Conservation (phyloP, 2,329 filamentous ascomycete species). For the Scleromitrula shiraiana region DNA sequence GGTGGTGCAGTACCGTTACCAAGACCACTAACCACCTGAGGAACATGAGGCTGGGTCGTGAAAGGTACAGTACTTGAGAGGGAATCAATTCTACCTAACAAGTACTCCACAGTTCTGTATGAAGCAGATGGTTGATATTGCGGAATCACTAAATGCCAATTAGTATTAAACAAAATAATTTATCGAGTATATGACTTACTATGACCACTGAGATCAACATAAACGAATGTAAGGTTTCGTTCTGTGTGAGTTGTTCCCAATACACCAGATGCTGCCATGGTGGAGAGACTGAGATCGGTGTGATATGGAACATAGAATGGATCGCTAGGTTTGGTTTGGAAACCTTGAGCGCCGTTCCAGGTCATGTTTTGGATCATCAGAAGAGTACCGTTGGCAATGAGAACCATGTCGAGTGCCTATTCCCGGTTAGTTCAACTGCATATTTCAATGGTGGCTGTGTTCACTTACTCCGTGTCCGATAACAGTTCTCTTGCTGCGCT, state of each 20-base stretch:
- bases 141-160: slow-evolving; percentile 33
- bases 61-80: slow-evolving; percentile 38
- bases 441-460: slow-evolving; percentile 30
- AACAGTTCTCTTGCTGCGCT: slow-evolving; percentile 63
- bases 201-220: slow-evolving; percentile 45
- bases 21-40: background rate
- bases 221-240: slow-evolving; percentile 55
- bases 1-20: background rate
- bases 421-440: slow-evolving; percentile 21
- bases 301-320: slow-evolving; percentile 41
- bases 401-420: slow-evolving; percentile 39
- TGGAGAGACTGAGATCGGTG: slow-evolving; percentile 58
- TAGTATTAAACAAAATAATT: background rate
- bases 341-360: slow-evolving; percentile 54
- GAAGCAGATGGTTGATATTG: slow-evolving; percentile 62
- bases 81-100: slow-evolving; percentile 61
- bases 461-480: slow-evolving; percentile 56
- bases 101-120: slow-evolving; percentile 66
- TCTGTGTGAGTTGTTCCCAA: slow-evolving; percentile 66
- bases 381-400: slow-evolving; percentile 53
- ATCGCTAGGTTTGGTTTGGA: slow-evolving; percentile 37
- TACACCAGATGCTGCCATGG: slow-evolving; percentile 58
- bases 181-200: slow-evolving; percentile 31
- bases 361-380: slow-evolving; percentile 63
- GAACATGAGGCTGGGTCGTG: slow-evolving; percentile 15